phyloP scores from a whole-genome alignment of 1,284 basidiomycete genomes.

The Cutaneotrichosporon dermatis region DNA sequence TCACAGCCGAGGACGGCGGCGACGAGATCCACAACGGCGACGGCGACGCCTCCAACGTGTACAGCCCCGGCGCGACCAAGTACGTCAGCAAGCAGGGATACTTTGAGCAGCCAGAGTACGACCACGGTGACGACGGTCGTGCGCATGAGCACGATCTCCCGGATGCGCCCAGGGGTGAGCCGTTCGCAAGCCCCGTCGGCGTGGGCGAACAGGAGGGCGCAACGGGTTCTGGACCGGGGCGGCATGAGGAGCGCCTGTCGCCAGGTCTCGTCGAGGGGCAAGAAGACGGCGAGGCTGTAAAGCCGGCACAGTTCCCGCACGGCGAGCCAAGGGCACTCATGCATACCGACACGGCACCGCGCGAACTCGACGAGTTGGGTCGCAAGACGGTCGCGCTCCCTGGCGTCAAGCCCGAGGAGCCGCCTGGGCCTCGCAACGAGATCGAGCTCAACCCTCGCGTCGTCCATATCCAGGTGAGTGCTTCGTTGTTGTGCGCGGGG shows the following conservation, averaged over 20 bases:
- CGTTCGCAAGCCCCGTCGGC: slow-evolving; percentile 3
- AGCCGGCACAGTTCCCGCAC: not conserved
- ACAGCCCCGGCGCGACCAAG: too few relatives aligned
- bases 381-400: slow-evolving; percentile 17
- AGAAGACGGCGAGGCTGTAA: not conserved
- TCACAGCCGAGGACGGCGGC: not conserved
- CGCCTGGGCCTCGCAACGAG: slow-evolving; percentile 40
- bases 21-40: not conserved
- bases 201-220: slow-evolving; percentile 31
- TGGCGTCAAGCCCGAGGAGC: slow-evolving; percentile 37
- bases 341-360: not conserved
- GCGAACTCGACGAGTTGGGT: slow-evolving; percentile 28
- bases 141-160: slow-evolving; percentile 17
- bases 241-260: slow-evolving; percentile 26
- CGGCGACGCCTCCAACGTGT: not conserved
- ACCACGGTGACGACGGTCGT: not conserved
- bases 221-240: slow-evolving; percentile 28
- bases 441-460: slow-evolving; percentile 42
- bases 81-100: too few relatives aligned
- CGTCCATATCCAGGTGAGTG: slow-evolving; percentile 38
- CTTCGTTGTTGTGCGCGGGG: not conserved
- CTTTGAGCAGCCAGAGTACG: not conserved
- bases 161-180: slow-evolving; percentile 7
- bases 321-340: slow-evolving; percentile 1
- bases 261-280: slow-evolving; percentile 12